phyloP scores from a whole-genome alignment of 495 filamentous ascomycete genomes.

The Podospora fimiseda region DNA sequence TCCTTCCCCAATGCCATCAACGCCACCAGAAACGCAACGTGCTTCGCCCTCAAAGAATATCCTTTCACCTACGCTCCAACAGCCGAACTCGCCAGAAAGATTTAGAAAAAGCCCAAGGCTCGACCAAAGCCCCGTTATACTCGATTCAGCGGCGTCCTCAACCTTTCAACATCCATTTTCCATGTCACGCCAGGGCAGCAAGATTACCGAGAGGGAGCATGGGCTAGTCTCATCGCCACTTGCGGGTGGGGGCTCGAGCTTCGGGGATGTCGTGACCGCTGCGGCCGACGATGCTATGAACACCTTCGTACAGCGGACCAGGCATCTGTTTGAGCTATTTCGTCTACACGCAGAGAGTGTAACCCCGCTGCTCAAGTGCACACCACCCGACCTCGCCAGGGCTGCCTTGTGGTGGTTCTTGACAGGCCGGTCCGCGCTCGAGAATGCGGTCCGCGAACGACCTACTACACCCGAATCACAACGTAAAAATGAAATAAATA shows the following conservation, averaged over 20 bases:
- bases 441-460: constrained; percentile 59
- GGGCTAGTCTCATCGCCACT: constrained; percentile 10
- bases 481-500: constrained; percentile 34
- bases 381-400: constrained; percentile 58
- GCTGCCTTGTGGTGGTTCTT: constrained; percentile 85
- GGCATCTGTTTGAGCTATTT: constrained; percentile 62
- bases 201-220: constrained; percentile 19
- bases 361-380: constrained; percentile 54
- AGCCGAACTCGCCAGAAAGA: constrained; percentile 16
- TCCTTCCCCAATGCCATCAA: constrained; percentile 7
- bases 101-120: constrained; percentile 10
- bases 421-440: constrained; percentile 64
- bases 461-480: constrained; percentile 42
- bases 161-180: constrained; percentile 23
- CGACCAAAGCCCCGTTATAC: constrained; percentile 24
- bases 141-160: constrained; percentile 24
- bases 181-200: constrained; percentile 18
- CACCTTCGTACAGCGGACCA: constrained; percentile 60
- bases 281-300: constrained; percentile 58
- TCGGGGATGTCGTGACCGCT: constrained; percentile 33
- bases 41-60: constrained; percentile 7
- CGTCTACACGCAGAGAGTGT: constrained; percentile 62
- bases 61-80: constrained; percentile 7
- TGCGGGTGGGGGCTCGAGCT: constrained; percentile 8
- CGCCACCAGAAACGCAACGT: constrained; percentile 9